Evolutionary conservation across 257 asterid genomes (phyloP), one percentile per base, ranked within the genome.

Genomic region (Capsicum chinense): DNA sequence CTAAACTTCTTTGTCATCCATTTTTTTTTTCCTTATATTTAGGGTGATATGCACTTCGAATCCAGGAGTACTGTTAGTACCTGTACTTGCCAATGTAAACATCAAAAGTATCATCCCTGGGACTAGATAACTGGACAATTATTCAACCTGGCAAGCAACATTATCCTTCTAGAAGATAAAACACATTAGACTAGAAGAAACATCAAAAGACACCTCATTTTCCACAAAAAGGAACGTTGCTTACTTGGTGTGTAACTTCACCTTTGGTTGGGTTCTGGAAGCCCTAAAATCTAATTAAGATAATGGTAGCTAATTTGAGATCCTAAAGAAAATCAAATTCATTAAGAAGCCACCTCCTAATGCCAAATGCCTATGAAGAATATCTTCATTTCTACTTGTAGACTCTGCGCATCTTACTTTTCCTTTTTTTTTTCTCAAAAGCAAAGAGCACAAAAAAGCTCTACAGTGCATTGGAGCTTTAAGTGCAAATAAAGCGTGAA

Each of bases 281-380:
- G 81, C 81, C 80, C 21, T 74, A n/a, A 74, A 50, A 74, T 74
- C 81, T 50, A 19, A 50, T 13, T 50, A 50, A 70, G 81, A 74
- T 74, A 50, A 21, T 33, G 9, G 42, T 19, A 19, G 81, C 47
- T 50, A 50, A 12, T 50, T 74, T 74, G 47, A 52, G 21, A 52
- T 14, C 14, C 62, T 44, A 76, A 73, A 21, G 62, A 21, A 67
- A 33, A 67, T 67, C 50, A 67, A 67, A 14, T 35, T 14, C 74
- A 67, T 37, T 37, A 67, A 37, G 44, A 67, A 37, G 13, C 81
- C 79, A n/a, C 79, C n/a, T 56, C n/a, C 1, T 21, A 50, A 2
- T 7, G 6, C 44, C 26, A 56, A 73, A 52, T 21, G n/a, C 14
- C 59, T 7, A 76, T 7, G 47, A 76, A 76, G 81, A 76, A 52